A percentile compares a stretch with the other conserved stretches of the same genome.
phyloP scores from a whole-genome alignment of 805 yeast species.

The Diddensiella transvaalensis region DNA sequence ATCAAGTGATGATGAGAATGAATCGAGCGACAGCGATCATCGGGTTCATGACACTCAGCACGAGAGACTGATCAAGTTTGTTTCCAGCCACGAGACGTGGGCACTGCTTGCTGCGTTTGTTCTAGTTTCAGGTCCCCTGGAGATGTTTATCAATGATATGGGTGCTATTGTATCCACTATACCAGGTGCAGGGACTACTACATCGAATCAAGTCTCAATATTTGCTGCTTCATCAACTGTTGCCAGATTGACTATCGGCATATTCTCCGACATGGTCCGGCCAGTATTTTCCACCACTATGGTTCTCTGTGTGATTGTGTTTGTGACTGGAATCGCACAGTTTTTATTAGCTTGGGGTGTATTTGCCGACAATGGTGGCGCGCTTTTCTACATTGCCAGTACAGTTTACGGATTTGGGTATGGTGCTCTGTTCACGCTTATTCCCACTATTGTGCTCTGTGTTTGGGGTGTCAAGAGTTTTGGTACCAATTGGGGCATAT shows the following conservation, averaged over 20 bases:
- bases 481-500: constrained; percentile 91
- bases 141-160: constrained; percentile 78
- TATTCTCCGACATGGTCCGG: constrained; percentile 58
- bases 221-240: constrained; percentile 67
- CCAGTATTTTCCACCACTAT: constrained; percentile 28
- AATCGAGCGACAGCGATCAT: too few species aligned
- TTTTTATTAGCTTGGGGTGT: constrained; percentile 28
- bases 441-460: constrained; percentile 77
- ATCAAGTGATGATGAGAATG: constrained; percentile 19
- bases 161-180: constrained; percentile 61
- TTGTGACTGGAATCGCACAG: constrained; percentile 39
- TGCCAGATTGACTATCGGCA: constrained; percentile 65
- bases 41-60: constrained; percentile 25
- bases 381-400: constrained; percentile 35
- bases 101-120: constrained; percentile 60
- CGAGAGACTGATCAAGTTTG: constrained; percentile 29
- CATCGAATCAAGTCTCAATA: constrained; percentile 44
- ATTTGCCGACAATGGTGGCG: constrained; percentile 22
- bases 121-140: constrained; percentile 76
- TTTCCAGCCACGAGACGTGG: constrained; percentile 60
- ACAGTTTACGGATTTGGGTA: constrained; percentile 64
- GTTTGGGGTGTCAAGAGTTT: constrained; percentile 86
- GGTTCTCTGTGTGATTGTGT: constrained; percentile 30
- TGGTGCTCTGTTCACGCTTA: constrained; percentile 81
- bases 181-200: constrained; percentile 25